Conservation (phyloP, 495 filamentous ascomycete species). For the Ascobolus immersus region DNA sequence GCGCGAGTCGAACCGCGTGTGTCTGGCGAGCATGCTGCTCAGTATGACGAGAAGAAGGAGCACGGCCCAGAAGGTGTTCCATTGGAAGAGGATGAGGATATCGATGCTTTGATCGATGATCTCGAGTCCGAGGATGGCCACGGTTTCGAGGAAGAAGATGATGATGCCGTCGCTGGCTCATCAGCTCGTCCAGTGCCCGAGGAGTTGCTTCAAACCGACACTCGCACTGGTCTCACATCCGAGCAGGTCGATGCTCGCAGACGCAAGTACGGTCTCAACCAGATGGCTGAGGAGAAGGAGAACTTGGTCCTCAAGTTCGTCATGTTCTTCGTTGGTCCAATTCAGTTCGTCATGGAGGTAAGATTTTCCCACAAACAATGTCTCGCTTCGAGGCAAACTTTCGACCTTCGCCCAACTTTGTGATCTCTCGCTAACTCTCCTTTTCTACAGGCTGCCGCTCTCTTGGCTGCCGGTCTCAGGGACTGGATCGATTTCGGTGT, state of each 20-base stretch:
- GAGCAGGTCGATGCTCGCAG: constrained; percentile 41
- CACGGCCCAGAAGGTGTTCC: constrained; percentile 11
- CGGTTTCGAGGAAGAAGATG: constrained; percentile 31
- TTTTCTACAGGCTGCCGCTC: constrained; percentile 32
- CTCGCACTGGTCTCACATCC: constrained; percentile 37
- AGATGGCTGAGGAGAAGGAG: constrained; percentile 73
- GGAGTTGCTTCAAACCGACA: constrained; percentile 45
- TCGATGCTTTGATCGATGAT: constrained; percentile 60
- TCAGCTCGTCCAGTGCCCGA: constrained; percentile 31
- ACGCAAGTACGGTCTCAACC: constrained; percentile 62
- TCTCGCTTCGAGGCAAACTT: background rate
- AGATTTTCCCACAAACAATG: constrained; percentile 12
- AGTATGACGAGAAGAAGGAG: constrained; percentile 17
- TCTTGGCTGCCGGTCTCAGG: constrained; percentile 54
- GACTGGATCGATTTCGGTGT: constrained; percentile 68
- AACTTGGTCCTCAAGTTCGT: constrained; percentile 67
- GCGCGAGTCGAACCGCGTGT: background rate
- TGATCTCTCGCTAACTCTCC: constrained; percentile 7
- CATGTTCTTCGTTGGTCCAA: constrained; percentile 63
- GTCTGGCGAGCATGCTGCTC: constrained; percentile 1
- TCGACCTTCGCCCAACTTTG: constrained; percentile 5
- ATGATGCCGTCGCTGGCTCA: constrained; percentile 21
- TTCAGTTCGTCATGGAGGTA: constrained; percentile 89
- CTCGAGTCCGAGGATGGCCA: constrained; percentile 54
- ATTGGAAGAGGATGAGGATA: constrained; percentile 33